These are phyloP conservation scores for Lipomyces kockii DNA, from an alignment of 805 yeast genomes.

Conservation along the genomic window DNA sequence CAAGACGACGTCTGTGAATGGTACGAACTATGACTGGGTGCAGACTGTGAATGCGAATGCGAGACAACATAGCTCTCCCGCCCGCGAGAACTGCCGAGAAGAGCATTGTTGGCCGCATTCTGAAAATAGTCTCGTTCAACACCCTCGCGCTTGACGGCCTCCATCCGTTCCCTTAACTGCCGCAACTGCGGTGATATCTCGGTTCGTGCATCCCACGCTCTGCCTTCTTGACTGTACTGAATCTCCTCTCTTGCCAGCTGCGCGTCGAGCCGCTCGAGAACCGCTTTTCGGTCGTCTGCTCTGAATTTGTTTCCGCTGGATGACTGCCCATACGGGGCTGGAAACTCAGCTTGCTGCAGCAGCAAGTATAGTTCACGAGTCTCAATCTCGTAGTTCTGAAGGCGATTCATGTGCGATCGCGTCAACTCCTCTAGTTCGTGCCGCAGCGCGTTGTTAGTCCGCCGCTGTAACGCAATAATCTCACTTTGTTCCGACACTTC, in stretches of 20 bases:
- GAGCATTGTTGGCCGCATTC: conserved; percentile 37
- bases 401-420: conserved; percentile 45
- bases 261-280: conserved; percentile 24
- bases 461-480: conserved; percentile 61
- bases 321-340: conserved; percentile 5
- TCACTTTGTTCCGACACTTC: conserved; percentile 68
- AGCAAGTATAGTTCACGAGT: conserved; percentile 65
- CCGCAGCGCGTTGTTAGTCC: conserved; percentile 63
- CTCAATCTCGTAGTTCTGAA: conserved; percentile 55
- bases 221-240: conserved; percentile 49
- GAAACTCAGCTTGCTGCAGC: conserved; percentile 52
- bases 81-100: conserved; percentile 59
- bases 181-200: conserved; percentile 81
- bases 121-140: conserved; percentile 69
- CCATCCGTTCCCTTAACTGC: conserved; percentile 81
- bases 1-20: conserved; percentile 3
- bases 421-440: conserved; percentile 67
- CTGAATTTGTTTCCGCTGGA: background rate
- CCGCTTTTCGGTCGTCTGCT: conserved; percentile 17
- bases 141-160: conserved; percentile 80
- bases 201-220: conserved; percentile 54
- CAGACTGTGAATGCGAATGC: conserved; percentile 8
- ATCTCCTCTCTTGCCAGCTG: conserved; percentile 45
- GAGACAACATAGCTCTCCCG: conserved; percentile 71
- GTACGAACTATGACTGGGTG: background rate